Conservation (phyloP, 2,329 filamentous ascomycete species). For the Curvularia spicifera region DNA sequence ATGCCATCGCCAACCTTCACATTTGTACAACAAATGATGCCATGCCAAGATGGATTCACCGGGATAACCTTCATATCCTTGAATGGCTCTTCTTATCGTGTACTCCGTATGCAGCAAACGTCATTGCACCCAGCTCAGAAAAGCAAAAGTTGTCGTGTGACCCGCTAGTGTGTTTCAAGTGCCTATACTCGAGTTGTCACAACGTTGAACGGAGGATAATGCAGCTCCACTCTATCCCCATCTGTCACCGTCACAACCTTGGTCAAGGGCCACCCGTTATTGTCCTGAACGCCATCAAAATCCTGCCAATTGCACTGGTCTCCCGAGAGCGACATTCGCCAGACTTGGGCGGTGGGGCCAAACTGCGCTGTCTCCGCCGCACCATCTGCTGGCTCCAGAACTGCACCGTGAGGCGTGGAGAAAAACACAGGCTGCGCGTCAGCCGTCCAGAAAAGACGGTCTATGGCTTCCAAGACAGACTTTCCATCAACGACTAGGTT, state of each 20-base stretch:
- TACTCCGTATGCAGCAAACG: not conserved
- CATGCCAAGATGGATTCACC: not conserved
- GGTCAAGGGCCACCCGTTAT: conserved; percentile 39
- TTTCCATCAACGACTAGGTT: conserved; percentile 38
- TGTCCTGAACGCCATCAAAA: conserved; percentile 44
- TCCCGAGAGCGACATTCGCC: conserved; percentile 37
- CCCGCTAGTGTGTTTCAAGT: not conserved
- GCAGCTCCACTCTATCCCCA: conserved; percentile 28
- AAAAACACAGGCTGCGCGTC: conserved; percentile 26
- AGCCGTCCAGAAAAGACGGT: conserved; percentile 34
- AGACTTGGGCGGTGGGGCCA: conserved; percentile 35
- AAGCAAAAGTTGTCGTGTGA: not conserved
- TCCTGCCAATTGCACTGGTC: conserved; percentile 43
- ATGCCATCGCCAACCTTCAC: not conserved
- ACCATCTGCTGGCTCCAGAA: conserved; percentile 37
- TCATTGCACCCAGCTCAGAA: not conserved
- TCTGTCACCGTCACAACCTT: conserved; percentile 38
- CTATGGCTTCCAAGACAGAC: conserved; percentile 38
- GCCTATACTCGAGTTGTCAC: conserved; percentile 19
- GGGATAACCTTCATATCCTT: not conserved
- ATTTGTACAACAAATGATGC: not conserved
- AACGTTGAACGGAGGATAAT: conserved; percentile 42
- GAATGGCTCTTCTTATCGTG: not conserved
- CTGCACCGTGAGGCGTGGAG: conserved; percentile 32
- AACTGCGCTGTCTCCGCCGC: conserved; percentile 32